Conservation (phyloP, 2,329 filamentous ascomycete genomes). For the Eutypa lata region DNA sequence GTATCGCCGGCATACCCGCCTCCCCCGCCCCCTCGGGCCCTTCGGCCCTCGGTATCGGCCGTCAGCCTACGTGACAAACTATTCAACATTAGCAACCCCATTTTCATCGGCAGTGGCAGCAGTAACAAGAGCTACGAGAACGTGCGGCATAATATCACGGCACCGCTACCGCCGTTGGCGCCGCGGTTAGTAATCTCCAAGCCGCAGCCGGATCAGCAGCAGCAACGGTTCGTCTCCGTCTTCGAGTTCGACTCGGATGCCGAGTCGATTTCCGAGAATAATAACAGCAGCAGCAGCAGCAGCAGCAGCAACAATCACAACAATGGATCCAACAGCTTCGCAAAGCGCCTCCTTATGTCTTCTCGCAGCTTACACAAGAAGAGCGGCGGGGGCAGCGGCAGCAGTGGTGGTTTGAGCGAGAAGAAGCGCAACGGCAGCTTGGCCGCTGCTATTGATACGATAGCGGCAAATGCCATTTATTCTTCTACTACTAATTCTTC, state of each 20-base stretch:
- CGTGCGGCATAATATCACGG: slow-evolving; percentile 10
- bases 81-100: background rate
- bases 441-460: too few species aligned
- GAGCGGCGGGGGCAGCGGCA: slow-evolving; percentile 9
- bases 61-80: slow-evolving; percentile 21
- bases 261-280: slow-evolving; percentile 27
- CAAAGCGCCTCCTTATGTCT: slow-evolving; percentile 31
- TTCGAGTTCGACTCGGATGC: slow-evolving; percentile 48
- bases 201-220: slow-evolving; percentile 17
- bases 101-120: background rate
- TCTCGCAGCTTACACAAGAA: slow-evolving; percentile 41
- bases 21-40: slow-evolving; percentile 11
- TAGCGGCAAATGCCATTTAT: too few species aligned
- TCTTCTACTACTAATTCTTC: too few species aligned
- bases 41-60: slow-evolving; percentile 21
- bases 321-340: slow-evolving; percentile 23
- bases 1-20: slow-evolving; percentile 23
- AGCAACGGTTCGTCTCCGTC: slow-evolving; percentile 35
- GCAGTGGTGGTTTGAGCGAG: slow-evolving; percentile 11
- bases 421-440: slow-evolving; percentile 13
- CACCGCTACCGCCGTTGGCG: slow-evolving; percentile 15
- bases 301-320: slow-evolving; percentile 6
- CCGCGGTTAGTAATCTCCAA: slow-evolving; percentile 9
- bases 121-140: too few species aligned
- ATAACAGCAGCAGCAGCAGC: slow-evolving; percentile 7